Evolutionary conservation across 164 flowering plant genomes (phyloP).

Genomic region (Chloranthus sessilifolius): DNA sequence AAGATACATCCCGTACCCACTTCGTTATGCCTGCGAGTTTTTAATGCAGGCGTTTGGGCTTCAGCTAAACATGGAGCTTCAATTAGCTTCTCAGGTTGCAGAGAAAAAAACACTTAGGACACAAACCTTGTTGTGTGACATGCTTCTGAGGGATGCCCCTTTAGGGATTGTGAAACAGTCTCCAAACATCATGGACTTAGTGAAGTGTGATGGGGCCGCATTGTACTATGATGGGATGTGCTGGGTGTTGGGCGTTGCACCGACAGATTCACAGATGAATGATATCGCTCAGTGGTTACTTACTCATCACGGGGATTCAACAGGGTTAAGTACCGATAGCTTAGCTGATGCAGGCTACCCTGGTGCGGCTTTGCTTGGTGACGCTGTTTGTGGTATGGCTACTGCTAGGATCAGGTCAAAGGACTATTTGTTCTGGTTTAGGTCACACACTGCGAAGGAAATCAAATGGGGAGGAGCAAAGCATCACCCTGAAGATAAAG

Average conservation of each 20-base stretch:
- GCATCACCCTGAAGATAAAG: conserved; percentile 21
- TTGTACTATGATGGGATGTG: conserved; percentile 40
- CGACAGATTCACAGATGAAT: conserved; percentile 55
- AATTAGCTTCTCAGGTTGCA: conserved; percentile 38
- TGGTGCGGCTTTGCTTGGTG: conserved; percentile 50
- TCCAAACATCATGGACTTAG: conserved; percentile 73
- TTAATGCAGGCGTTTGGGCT: conserved; percentile 65
- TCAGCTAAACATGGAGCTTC: conserved; percentile 62
- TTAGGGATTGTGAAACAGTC: conserved; percentile 55
- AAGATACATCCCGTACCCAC: conserved; percentile 59
- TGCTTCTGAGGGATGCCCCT: conserved; percentile 70
- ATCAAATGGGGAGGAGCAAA: conserved; percentile 35
- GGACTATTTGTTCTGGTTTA: conserved; percentile 56
- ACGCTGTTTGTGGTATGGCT: conserved; percentile 81
- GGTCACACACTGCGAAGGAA: conserved; percentile 29
- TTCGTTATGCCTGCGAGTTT: conserved; percentile 77
- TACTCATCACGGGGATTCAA: conserved; percentile 44
- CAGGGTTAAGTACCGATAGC: conserved; percentile 69
- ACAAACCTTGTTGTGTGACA: conserved; percentile 60
- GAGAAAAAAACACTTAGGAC: conserved; percentile 55
- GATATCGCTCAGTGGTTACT: conserved; percentile 67
- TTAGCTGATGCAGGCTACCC: conserved; percentile 58
- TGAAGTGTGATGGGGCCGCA: conserved; percentile 80
- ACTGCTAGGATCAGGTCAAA: conserved; percentile 36
- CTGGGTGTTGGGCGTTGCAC: conserved; percentile 60